Evolutionary conservation across 768 basidiomycete genomes (phyloP), one percentile per base, ranked within the genome.

Genomic region (Psilocybe subaeruginosa): DNA sequence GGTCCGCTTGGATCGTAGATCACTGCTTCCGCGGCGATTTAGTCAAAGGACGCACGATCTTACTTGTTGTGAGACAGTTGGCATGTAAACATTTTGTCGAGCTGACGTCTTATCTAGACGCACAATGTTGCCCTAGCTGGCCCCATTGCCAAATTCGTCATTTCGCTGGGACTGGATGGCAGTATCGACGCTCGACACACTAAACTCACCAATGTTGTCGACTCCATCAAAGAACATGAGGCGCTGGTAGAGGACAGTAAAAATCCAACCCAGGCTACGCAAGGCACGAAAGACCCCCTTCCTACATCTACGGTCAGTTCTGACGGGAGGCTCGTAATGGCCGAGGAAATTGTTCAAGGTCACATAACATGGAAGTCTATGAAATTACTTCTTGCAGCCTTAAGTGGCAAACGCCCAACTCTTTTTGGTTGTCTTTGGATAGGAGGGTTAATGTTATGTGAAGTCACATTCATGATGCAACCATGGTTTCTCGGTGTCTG

Each of bases 11-110:
- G 59, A 61, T 97, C 39, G 88, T 87, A 66, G 79, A 85, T 27
- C 80, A 91, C 48, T 94, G 92, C 66, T 78, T 97, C 45, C 79
- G 81, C 62, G 93, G 95, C 6, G 87, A 90, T 49, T 75, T 97
- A 39, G 80, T 93, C 67, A 74, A 78, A 30, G 86, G 83, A 14
- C 82, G 94, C 48, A 96, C 95, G 0, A 76, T 95, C 57, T 81
- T 97, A 47, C 80, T 97, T n/a, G 94, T 97, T 23, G 85, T 85
- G 66, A 60, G 78, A 52, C 35, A 11, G 52, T 35, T 14, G 9
- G 19, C 17, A 17, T 29, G 43, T 8, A n/a, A 3, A 3, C 27
- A 35, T 12, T 37, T 66, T 4, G 5, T 31, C 17, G 37, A 39
- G 53, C 16, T 39, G 60, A n/a, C n/a, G 58, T 19, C 33, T 56